Conservation (phyloP, 768 basidiomycete species). For the Lactarius psammicola region DNA sequence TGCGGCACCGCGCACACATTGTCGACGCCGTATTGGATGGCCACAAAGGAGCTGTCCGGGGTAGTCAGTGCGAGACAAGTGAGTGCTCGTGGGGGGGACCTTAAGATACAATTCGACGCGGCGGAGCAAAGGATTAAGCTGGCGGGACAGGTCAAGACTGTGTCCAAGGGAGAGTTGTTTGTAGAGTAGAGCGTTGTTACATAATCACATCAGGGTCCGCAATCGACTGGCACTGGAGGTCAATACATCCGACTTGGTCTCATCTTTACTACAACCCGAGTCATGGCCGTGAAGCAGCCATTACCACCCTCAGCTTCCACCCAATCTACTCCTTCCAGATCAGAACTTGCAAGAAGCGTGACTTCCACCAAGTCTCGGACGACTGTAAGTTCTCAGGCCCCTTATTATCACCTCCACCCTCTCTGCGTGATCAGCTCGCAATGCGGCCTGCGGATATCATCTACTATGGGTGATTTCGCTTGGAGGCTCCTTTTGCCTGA, state of each 20-base stretch:
- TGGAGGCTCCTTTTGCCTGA: background rate
- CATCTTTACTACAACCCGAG: background rate
- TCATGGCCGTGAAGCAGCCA: slow-evolving; percentile 24
- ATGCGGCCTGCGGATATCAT: background rate
- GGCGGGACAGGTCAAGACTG: slow-evolving; percentile 3
- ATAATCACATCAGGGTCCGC: background rate
- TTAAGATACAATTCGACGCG: slow-evolving; percentile 12
- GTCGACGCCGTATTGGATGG: slow-evolving; percentile 36
- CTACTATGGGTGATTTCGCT: background rate
- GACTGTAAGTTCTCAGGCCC: slow-evolving; percentile 9
- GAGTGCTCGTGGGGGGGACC: slow-evolving; percentile 21
- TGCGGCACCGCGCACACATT: slow-evolving; percentile 35
- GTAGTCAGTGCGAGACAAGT: slow-evolving; percentile 20
- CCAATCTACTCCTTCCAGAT: background rate
- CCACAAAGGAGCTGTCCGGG: background rate
- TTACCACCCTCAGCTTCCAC: slow-evolving; percentile 5
- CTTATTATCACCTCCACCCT: background rate
- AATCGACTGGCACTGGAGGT: background rate
- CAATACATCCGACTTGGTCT: background rate
- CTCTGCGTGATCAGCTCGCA: too few species aligned
- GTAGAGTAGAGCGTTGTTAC: background rate
- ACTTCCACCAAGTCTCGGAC: slow-evolving; percentile 16
- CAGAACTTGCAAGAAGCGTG: slow-evolving; percentile 4
- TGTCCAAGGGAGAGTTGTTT: slow-evolving; percentile 16
- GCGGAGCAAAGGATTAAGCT: slow-evolving; percentile 6